These are phyloP conservation scores for Rhizoctonia solani DNA, from an alignment of 1,284 basidiomycete genomes.

Conservation along the genomic window DNA sequence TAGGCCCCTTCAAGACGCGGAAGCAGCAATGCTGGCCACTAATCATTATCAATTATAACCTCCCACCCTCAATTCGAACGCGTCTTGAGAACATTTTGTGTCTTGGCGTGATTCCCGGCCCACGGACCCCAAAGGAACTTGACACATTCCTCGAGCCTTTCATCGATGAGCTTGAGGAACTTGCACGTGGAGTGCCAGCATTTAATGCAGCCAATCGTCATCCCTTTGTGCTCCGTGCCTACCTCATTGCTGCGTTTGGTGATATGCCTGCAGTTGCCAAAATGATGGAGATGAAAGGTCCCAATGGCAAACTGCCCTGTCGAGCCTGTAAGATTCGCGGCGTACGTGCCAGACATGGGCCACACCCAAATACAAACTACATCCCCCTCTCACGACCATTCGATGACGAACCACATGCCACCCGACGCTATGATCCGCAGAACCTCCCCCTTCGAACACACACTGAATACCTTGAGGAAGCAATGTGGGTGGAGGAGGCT, in stretches of 20 bases:
- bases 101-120: constrained; percentile 32
- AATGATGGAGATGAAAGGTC: constrained; percentile 33
- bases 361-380: constrained; percentile 6
- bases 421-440: neutral
- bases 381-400: constrained; percentile 23
- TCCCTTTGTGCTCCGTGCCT: constrained; percentile 19
- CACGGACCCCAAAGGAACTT: constrained; percentile 6
- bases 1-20: constrained; percentile 28
- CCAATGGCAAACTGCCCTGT: constrained; percentile 34
- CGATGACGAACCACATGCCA: no score
- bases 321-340: constrained; percentile 27
- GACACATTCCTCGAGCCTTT: constrained; percentile 12
- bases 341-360: constrained; percentile 8
- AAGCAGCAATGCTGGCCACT: constrained; percentile 19
- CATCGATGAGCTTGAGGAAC: constrained; percentile 10
- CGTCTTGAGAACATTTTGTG: constrained; percentile 4
- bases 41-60: constrained; percentile 27
- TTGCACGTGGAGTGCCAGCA: constrained; percentile 21
- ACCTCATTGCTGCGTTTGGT: constrained; percentile 21
- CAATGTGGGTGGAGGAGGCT: neutral
- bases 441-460: neutral
- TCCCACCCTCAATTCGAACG: constrained; percentile 1
- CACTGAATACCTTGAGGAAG: neutral
- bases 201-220: neutral
- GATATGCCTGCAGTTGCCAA: constrained; percentile 38